These are phyloP conservation scores for Heteromeles arbutifolia DNA, from an alignment of 306 rosid species.

Conservation along the genomic window DNA sequence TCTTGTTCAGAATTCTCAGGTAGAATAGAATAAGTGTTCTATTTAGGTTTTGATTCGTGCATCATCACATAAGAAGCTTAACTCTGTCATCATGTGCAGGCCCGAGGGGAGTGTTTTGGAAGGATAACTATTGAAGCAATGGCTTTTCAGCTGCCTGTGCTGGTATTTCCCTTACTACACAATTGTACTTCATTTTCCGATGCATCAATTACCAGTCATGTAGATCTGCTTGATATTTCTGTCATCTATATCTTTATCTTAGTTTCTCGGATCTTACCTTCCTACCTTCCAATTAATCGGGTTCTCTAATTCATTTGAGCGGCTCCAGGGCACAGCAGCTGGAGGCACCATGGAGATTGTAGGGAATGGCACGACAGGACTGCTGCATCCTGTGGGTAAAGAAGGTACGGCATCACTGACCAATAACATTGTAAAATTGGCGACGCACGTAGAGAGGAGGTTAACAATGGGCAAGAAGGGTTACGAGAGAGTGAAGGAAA, in stretches of 20 bases:
- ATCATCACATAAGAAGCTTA: not conserved
- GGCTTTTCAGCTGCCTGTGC: conserved; percentile 79
- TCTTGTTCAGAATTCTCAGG: conserved; percentile 99
- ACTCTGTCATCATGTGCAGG: conserved; percentile 32
- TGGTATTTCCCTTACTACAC: conserved; percentile 39
- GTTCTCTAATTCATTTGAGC: not conserved
- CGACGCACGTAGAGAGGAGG: conserved; percentile 82
- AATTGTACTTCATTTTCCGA: not conserved
- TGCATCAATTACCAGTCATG: not conserved
- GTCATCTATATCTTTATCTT: not conserved
- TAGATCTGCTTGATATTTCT: not conserved
- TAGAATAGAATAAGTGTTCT: not conserved
- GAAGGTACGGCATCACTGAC: conserved; percentile 64
- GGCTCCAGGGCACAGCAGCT: conserved; percentile 75
- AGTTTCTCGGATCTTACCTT: not conserved
- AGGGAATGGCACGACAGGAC: conserved; percentile 71
- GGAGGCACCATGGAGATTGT: conserved; percentile 94
- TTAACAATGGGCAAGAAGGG: conserved; percentile 85
- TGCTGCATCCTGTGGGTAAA: conserved; percentile 75
- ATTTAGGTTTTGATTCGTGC: not conserved
- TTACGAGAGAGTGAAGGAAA: conserved; percentile 67
- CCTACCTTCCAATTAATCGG: not conserved
- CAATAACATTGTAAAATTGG: conserved; percentile 68
- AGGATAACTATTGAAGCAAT: conserved; percentile 85
- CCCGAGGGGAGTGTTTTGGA: conserved; percentile 79